Conservation (phyloP, 768 basidiomycete genomes). For the Clitopilus passeckerianus region DNA sequence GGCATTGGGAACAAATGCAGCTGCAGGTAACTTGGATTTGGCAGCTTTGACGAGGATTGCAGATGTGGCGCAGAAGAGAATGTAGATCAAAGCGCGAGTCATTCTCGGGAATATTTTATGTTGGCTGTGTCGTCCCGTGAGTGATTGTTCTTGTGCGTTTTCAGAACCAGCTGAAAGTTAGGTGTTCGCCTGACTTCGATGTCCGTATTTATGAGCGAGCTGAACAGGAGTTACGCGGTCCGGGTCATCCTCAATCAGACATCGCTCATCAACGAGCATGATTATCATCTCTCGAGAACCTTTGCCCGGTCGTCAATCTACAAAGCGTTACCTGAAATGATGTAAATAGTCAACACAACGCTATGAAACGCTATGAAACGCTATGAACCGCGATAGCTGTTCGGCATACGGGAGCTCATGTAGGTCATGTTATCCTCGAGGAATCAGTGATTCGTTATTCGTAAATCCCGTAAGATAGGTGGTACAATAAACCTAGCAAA, state of each 20-base stretch:
- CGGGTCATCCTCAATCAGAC: too few species aligned
- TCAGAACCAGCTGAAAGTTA: not conserved
- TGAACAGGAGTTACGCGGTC: too few species aligned
- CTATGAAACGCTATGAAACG: too few species aligned
- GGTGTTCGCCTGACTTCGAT: not conserved
- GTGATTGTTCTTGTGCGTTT: not conserved
- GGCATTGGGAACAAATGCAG: not conserved
- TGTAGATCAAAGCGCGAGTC: not conserved
- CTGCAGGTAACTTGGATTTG: not conserved
- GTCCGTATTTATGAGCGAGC: too few species aligned
- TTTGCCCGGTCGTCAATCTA: too few species aligned
- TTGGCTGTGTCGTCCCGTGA: not conserved
- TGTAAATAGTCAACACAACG: too few species aligned
- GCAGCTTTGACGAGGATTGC: not conserved
- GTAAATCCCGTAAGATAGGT: not conserved
- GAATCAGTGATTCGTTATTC: not conserved
- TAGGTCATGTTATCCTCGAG: not conserved
- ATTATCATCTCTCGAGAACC: too few species aligned
- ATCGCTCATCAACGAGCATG: too few species aligned
- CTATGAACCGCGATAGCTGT: too few species aligned
- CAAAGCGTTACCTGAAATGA: too few species aligned
- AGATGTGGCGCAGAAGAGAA: not conserved
- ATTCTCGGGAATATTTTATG: not conserved
- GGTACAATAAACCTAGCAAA: not conserved
- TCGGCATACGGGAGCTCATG: too few species aligned